Percentiles rank a stretch among this genome's conserved stretches.
phyloP scores from a whole-genome alignment of 139 green algal genomes.

The Coelastrella sp. region DNA sequence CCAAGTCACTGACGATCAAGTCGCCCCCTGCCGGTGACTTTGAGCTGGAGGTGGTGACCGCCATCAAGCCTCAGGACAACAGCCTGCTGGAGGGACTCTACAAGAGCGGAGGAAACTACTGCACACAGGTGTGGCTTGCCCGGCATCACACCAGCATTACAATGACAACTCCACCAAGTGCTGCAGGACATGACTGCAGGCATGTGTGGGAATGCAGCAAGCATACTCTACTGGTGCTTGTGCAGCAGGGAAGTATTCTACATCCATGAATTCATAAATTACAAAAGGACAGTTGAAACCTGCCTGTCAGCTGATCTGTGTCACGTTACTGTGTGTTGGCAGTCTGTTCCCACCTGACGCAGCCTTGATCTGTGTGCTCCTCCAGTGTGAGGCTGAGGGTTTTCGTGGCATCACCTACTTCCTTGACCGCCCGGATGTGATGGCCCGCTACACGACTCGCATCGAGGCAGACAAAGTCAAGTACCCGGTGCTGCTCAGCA shows the following conservation, averaged over 20 bases:
- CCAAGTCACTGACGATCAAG: conserved; percentile 63
- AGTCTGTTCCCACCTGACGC: neutral
- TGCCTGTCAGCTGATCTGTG: neutral
- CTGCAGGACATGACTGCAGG: too few relatives aligned
- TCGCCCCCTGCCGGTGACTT: conserved; percentile 53
- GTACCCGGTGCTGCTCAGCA: conserved; percentile 97
- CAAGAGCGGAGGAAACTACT: conserved; percentile 96
- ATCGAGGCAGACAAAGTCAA: conserved; percentile 90
- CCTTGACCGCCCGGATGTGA: conserved; percentile 83
- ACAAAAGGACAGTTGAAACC: neutral
- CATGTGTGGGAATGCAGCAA: neutral
- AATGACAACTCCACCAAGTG: neutral
- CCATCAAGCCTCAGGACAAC: conserved; percentile 94
- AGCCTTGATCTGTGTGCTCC: neutral
- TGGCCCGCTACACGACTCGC: conserved; percentile 85
- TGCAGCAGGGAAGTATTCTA: too few relatives aligned
- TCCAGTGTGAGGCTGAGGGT: conserved; percentile 98
- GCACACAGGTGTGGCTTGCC: conserved; percentile 77
- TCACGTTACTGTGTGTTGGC: too few relatives aligned
- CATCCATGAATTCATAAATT: too few relatives aligned
- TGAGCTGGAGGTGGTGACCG: conserved; percentile 65
- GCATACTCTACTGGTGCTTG: neutral
- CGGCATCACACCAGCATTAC: too few relatives aligned
- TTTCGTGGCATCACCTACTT: conserved; percentile 99
- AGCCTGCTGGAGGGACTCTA: conserved; percentile 96